Evolutionary conservation across 2,329 filamentous ascomycete species (phyloP).

Genomic region (Fusarium floridanum): DNA sequence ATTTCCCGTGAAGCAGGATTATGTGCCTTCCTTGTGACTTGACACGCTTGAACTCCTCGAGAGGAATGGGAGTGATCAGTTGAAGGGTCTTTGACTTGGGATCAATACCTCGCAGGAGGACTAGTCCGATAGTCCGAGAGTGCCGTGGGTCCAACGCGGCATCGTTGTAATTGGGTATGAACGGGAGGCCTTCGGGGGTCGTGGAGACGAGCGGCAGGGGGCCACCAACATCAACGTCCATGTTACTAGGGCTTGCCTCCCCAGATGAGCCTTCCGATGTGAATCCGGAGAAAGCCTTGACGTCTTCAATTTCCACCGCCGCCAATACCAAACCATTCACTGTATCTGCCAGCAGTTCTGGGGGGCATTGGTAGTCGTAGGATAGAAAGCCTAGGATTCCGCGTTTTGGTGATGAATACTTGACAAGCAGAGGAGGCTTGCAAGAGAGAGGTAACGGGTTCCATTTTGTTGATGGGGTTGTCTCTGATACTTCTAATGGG

Average conservation of each 20-base stretch:
- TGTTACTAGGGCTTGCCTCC: conserved; percentile 27
- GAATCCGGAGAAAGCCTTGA: conserved; percentile 60
- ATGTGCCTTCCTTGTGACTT: conserved; percentile 61
- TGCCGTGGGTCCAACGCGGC: conserved; percentile 70
- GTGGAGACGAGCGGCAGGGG: conserved; percentile 20
- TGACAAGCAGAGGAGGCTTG: conserved; percentile 71
- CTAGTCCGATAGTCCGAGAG: conserved; percentile 73
- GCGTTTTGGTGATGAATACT: conserved; percentile 63
- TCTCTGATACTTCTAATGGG: conserved; percentile 13
- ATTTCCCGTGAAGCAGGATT: conserved; percentile 75
- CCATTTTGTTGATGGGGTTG: conserved; percentile 57
- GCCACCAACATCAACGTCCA: conserved; percentile 22
- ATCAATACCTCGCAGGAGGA: conserved; percentile 79
- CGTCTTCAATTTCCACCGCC: conserved; percentile 71
- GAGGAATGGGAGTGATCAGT: conserved; percentile 71
- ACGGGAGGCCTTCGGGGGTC: conserved; percentile 69
- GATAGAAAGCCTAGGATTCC: conserved; percentile 76
- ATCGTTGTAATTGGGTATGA: conserved; percentile 68
- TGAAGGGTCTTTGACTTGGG: conserved; percentile 66
- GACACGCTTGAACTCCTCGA: conserved; percentile 55
- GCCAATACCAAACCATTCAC: conserved; percentile 80
- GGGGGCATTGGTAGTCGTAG: conserved; percentile 73
- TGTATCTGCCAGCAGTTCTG: conserved; percentile 70
- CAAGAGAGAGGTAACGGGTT: conserved; percentile 67
- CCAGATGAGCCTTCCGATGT: not conserved